Conservation (phyloP, 2,329 filamentous ascomycete species). For the Aspergillus texensis region DNA sequence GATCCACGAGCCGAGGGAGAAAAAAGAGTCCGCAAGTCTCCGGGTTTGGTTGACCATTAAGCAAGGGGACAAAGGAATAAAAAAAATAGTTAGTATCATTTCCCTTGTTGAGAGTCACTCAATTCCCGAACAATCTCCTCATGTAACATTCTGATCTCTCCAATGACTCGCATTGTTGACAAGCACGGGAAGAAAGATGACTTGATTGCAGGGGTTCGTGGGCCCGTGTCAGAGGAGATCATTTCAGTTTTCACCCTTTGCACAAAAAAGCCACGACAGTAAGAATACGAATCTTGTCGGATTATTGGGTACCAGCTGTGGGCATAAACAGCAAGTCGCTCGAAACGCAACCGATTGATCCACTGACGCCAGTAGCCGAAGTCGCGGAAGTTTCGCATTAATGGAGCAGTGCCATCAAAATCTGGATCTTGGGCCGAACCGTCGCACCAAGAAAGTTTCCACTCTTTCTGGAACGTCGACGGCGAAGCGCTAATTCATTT, state of each 20-base stretch:
- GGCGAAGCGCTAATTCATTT: conserved; percentile 11
- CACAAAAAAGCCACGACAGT: not conserved
- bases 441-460: conserved; percentile 21
- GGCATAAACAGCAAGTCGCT: not conserved
- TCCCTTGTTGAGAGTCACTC: not conserved
- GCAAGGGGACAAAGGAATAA: conserved; percentile 5
- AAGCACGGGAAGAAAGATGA: not conserved
- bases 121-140: conserved; percentile 14
- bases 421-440: conserved; percentile 25
- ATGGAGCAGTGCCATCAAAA: conserved; percentile 19
- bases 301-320: not conserved
- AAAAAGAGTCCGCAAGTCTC: not conserved
- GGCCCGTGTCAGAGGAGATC: conserved; percentile 14
- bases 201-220: conserved; percentile 20
- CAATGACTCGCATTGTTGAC: conserved; percentile 17
- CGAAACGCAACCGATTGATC: conserved; percentile 4
- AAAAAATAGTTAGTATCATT: not conserved
- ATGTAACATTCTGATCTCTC: conserved; percentile 13
- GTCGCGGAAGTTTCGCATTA: conserved; percentile 23
- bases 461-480: conserved; percentile 26
- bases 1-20: conserved; percentile 3
- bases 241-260: conserved; percentile 9
- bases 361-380: conserved; percentile 11
- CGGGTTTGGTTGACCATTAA: not conserved
- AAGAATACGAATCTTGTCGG: not conserved